A percentile compares a stretch with the other conserved stretches of the same genome.
These are phyloP conservation scores for Hippophae tibetana DNA, from an alignment of 306 rosid genomes.

Conservation along the genomic window DNA sequence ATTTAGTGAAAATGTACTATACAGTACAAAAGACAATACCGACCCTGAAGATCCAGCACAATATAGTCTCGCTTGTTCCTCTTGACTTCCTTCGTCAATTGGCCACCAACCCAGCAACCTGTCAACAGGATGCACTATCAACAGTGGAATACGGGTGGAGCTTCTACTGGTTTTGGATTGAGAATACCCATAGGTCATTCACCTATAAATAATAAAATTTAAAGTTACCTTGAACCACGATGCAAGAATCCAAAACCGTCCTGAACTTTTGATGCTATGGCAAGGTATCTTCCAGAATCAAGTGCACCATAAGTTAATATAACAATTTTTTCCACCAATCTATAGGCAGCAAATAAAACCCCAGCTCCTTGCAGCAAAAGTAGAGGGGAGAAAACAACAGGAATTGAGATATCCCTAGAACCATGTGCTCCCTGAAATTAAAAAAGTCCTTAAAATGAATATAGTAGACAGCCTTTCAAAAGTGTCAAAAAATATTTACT, in stretches of 20 bases:
- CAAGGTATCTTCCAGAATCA: conserved; percentile 45
- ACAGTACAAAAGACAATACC: conserved; percentile 15
- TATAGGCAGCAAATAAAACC: conserved; percentile 61
- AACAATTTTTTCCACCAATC: conserved; percentile 62
- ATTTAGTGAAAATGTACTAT: conserved; percentile 8
- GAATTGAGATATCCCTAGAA: conserved; percentile 38
- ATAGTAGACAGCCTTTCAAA: conserved; percentile 9
- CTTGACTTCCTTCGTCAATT: conserved; percentile 75
- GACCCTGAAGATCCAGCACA: conserved; percentile 58
- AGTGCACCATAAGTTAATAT: conserved; percentile 35
- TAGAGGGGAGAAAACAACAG: conserved; percentile 56
- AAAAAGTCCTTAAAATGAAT: conserved; percentile 9
- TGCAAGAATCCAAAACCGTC: conserved; percentile 65
- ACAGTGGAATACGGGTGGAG: conserved; percentile 5
- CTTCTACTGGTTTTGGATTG: conserved; percentile 5
- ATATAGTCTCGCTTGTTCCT: conserved; percentile 82
- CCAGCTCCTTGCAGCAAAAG: conserved; percentile 81
- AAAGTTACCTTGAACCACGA: conserved; percentile 67
- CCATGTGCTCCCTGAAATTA: conserved; percentile 47
- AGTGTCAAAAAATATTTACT: not conserved
- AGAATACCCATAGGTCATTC: conserved; percentile 12
- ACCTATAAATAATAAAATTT: conserved; percentile 3
- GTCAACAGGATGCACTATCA: conserved; percentile 18
- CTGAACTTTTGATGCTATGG: conserved; percentile 43
- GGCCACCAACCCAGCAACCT: conserved; percentile 97